Evolutionary conservation across 169 alveolate species (phyloP).

Genomic region (Eimeria nieschulzi): DNA sequence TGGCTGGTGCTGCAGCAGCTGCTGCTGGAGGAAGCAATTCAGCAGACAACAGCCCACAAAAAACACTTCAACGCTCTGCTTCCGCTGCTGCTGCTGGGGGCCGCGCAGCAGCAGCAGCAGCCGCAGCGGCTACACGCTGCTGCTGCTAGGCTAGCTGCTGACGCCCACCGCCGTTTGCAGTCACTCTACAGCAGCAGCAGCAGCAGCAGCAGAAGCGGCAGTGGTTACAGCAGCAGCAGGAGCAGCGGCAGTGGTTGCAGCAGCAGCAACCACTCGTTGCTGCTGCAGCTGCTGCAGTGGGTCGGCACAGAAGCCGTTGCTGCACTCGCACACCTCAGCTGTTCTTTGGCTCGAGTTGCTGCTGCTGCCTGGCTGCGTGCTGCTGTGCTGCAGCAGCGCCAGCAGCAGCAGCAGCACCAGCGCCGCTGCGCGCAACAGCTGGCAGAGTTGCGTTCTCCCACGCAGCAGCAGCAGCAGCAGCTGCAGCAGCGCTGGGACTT

Average conservation of each 20-base stretch:
- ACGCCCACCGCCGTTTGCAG: background rate
- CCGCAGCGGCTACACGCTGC: conserved; percentile 63
- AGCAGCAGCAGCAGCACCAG: conserved; percentile 63
- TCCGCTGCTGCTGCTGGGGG: conserved; percentile 54
- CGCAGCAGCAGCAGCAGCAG: conserved; percentile 48
- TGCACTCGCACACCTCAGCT: conserved; percentile 29
- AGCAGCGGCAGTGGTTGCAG: conserved; percentile 17
- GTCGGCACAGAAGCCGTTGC: conserved; percentile 37
- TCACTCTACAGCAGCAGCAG: conserved; percentile 42
- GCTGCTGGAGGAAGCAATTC: conserved; percentile 39
- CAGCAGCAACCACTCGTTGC: background rate
- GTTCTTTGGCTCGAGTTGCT: conserved; percentile 46
- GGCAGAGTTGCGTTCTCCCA: conserved; percentile 46
- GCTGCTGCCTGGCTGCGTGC: conserved; percentile 62
- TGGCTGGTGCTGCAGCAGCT: conserved; percentile 70
- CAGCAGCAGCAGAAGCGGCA: background rate
- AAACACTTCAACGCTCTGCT: background rate
- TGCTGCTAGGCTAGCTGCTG: conserved; percentile 35
- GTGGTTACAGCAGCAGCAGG: background rate
- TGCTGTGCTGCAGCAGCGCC: conserved; percentile 50
- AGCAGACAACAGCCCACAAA: conserved; percentile 12
- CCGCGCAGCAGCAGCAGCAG: conserved; percentile 61
- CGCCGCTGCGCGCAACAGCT: conserved; percentile 63
- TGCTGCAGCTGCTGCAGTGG: conserved; percentile 64
- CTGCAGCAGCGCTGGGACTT: background rate